A percentile compares a stretch with the other conserved stretches of the same genome.
phyloP scores from a whole-genome alignment of 2,329 filamentous ascomycete genomes.

The Colletotrichum agaves region DNA sequence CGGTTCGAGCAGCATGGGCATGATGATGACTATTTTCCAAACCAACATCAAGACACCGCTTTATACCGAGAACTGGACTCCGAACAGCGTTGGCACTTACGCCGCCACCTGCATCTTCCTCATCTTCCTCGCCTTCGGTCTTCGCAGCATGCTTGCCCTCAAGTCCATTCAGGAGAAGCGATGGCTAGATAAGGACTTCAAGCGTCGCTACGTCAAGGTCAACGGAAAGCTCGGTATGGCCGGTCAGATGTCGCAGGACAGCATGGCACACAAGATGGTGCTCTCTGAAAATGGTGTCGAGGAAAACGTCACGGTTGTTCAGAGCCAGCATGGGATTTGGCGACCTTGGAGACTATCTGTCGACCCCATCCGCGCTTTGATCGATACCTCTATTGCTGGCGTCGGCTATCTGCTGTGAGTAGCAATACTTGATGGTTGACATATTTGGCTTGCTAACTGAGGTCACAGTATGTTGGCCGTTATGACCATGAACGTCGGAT shows the following conservation, averaged over 20 bases:
- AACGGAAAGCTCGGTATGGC: constrained; percentile 70
- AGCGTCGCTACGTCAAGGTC: constrained; percentile 81
- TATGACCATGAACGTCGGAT: constrained; percentile 90
- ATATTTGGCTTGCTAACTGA: neutral
- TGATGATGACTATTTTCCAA: constrained; percentile 69
- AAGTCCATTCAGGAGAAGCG: constrained; percentile 71
- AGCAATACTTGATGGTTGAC: too few relatives aligned
- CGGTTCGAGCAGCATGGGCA: constrained; percentile 23
- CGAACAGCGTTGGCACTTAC: constrained; percentile 75
- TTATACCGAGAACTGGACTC: constrained; percentile 78
- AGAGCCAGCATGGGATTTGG: constrained; percentile 60
- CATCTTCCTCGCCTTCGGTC: constrained; percentile 76
- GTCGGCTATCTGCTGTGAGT: constrained; percentile 89
- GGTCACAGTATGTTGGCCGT: constrained; percentile 83
- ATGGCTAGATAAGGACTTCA: constrained; percentile 78
- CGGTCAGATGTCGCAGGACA: constrained; percentile 68
- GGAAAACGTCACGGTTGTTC: constrained; percentile 81
- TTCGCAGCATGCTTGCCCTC: constrained; percentile 77
- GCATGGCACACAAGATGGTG: constrained; percentile 71
- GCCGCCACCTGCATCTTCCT: constrained; percentile 94
- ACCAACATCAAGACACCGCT: constrained; percentile 60
- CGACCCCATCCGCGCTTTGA: constrained; percentile 76
- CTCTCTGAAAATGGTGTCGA: constrained; percentile 82
- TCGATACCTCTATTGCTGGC: constrained; percentile 79
- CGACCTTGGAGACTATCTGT: constrained; percentile 85